Evolutionary conservation across 2,329 filamentous ascomycete genomes (phyloP), one percentile per base, ranked within the genome.

Genomic region (Drechmeria coniospora): DNA sequence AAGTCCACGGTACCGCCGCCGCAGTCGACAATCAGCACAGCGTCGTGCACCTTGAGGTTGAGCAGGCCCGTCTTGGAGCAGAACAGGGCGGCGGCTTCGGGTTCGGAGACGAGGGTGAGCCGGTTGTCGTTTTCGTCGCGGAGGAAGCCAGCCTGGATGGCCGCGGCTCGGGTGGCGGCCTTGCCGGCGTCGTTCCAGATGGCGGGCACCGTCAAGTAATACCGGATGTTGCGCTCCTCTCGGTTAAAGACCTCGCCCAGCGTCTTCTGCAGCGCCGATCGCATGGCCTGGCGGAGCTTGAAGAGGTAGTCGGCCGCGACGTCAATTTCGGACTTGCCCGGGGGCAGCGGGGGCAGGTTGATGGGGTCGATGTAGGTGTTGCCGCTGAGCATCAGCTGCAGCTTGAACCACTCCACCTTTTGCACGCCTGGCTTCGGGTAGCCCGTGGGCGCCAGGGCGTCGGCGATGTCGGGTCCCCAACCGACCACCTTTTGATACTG

Each of bases 171-270:
- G 10, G 90, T 95, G 21, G 90, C 90, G 32, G 90, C 90, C 61
- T 98, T 98, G 43, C 86, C 90, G 25, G 90, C 87, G 59, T 95
- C 90, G 53, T 95, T 95, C 90, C 90, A 95, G 43, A 98, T 95
- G 42, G 90, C 90, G 13, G 90, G 90, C n/a, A 98, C 90, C 3
- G 90, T 98, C 43, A 98, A 64, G 54, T 94, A 95, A 58, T 95
- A 95, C 43, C 83, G 74, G 44, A 95, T 98, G 54, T 95, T 95
- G 46, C 87, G 79, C 63, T 95, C 90, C 61, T 95, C 90, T 54
- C 90, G 70, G 57, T 92, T 93, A 57, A 95, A 98, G 1, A 98
- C 90, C 51, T 95, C 90, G 30, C 90, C 90, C 17, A 95, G 65
- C 2, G 86, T 92, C 69, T 95, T 95, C 54, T 93, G 84, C 34